A percentile compares a stretch with the other conserved stretches of the same genome.
Evolutionary conservation across 306 rosid species (phyloP).

Genomic region (Adenanthera pavonina): DNA sequence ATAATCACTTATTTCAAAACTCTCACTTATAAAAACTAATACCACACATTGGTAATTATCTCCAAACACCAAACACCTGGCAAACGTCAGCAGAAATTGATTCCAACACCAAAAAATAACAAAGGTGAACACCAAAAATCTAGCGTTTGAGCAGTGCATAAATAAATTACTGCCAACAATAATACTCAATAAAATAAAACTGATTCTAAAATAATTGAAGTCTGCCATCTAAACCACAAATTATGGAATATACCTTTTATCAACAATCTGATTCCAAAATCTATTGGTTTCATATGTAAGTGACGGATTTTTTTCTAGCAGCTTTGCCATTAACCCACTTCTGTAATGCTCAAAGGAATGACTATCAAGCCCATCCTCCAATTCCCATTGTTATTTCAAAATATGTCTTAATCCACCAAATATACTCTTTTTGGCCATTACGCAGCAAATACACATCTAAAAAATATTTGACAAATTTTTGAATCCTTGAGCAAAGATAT

Average conservation of each 20-base stretch:
- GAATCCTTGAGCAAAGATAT: neutral
- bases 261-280: slow-evolving; percentile 79
- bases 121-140: neutral
- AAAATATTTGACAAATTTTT: neutral
- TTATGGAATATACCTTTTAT: slow-evolving; percentile 62
- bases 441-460: neutral
- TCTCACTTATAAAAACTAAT: too few relatives aligned
- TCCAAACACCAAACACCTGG: too few relatives aligned
- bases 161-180: slow-evolving; percentile 1
- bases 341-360: slow-evolving; percentile 77
- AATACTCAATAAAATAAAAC: slow-evolving; percentile 6
- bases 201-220: neutral
- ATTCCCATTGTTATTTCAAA: slow-evolving; percentile 33
- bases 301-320: slow-evolving; percentile 94
- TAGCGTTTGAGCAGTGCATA: slow-evolving; percentile 1
- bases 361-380: slow-evolving; percentile 80
- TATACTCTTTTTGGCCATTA: neutral
- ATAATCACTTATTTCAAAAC: too few relatives aligned
- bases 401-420: neutral
- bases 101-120: neutral
- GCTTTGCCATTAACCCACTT: slow-evolving; percentile 77
- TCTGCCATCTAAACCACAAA: slow-evolving; percentile 5
- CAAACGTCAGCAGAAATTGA: neutral
- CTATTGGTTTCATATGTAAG: slow-evolving; percentile 81
- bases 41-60: too few relatives aligned